phyloP scores from a whole-genome alignment of 768 basidiomycete species.

The Psilocybe sp. region DNA sequence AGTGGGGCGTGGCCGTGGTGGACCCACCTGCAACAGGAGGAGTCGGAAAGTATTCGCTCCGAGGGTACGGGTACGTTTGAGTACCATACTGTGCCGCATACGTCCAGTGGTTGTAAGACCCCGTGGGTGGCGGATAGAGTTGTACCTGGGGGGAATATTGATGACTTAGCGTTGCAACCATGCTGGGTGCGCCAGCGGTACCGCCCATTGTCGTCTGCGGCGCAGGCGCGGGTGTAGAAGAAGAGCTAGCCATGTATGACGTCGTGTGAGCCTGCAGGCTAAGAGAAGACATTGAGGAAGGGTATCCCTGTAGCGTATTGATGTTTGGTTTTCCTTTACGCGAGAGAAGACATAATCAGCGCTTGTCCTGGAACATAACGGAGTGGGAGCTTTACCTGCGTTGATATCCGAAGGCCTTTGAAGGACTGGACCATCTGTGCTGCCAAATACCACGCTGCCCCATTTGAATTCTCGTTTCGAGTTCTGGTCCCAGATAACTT shows the following conservation, averaged over 20 bases:
- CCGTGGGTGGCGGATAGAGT: slow-evolving; percentile 17
- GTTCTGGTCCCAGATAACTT: slow-evolving; percentile 79
- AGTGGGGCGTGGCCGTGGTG: slow-evolving; percentile 18
- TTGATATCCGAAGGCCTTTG: slow-evolving; percentile 65
- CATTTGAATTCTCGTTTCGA: slow-evolving; percentile 79
- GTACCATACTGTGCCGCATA: slow-evolving; percentile 20
- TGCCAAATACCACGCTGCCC: slow-evolving; percentile 78
- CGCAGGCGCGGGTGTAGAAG: background rate
- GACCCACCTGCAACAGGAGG: slow-evolving; percentile 10
- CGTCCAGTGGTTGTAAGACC: slow-evolving; percentile 36
- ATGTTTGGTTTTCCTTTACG: background rate
- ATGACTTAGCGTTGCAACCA: slow-evolving; percentile 4
- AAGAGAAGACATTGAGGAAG: no score
- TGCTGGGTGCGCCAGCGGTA: slow-evolving; percentile 6
- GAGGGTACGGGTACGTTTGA: slow-evolving; percentile 24
- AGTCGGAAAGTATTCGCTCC: slow-evolving; percentile 26
- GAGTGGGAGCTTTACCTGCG: slow-evolving; percentile 27
- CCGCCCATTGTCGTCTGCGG: slow-evolving; percentile 6
- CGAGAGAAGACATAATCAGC: background rate
- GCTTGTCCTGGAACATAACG: slow-evolving; percentile 2
- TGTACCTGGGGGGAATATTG: slow-evolving; percentile 9
- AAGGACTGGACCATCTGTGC: slow-evolving; percentile 64
- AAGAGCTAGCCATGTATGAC: background rate
- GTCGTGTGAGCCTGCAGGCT: no score
- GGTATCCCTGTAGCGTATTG: no score